Evolutionary conservation across 305 asterid species (phyloP).

Genomic region (Fraxinus sp.): DNA sequence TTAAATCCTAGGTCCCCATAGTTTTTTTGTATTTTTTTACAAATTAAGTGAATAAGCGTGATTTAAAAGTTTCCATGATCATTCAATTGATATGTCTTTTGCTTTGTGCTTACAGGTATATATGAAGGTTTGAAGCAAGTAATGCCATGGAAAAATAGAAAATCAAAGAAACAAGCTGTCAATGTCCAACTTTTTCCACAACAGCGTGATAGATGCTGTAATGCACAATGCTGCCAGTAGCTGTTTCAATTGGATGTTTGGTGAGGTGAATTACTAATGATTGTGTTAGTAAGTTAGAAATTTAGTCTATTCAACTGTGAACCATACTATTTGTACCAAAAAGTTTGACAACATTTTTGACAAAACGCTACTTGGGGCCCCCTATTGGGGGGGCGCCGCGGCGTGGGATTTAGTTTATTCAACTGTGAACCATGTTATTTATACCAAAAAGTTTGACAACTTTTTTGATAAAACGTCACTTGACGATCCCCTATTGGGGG

Average conservation of each 20-base stretch:
- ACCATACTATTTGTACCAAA: no score
- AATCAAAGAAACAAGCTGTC: conserved; percentile 31
- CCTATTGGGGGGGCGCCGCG: no score
- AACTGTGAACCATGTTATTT: no score
- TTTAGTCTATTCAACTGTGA: neutral
- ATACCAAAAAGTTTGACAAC: no score
- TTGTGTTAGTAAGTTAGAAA: neutral
- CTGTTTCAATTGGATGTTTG: neutral
- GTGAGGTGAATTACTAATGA: neutral
- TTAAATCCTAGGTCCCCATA: neutral
- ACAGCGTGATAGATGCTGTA: neutral
- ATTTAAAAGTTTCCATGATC: neutral
- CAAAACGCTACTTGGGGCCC: no score
- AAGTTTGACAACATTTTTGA: no score
- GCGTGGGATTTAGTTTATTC: no score
- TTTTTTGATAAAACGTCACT: no score
- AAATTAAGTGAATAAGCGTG: neutral
- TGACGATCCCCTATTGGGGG: no score
- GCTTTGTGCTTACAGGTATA: conserved; percentile 15
- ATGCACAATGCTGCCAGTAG: neutral
- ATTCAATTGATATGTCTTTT: neutral
- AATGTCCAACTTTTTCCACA: neutral
- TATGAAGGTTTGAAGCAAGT: conserved; percentile 56
- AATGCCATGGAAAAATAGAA: conserved; percentile 53
- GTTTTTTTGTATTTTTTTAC: neutral